These are phyloP conservation scores for Sarocladiaceae sp. DNA, from an alignment of 2,329 filamentous ascomycete genomes.

Conservation along the genomic window DNA sequence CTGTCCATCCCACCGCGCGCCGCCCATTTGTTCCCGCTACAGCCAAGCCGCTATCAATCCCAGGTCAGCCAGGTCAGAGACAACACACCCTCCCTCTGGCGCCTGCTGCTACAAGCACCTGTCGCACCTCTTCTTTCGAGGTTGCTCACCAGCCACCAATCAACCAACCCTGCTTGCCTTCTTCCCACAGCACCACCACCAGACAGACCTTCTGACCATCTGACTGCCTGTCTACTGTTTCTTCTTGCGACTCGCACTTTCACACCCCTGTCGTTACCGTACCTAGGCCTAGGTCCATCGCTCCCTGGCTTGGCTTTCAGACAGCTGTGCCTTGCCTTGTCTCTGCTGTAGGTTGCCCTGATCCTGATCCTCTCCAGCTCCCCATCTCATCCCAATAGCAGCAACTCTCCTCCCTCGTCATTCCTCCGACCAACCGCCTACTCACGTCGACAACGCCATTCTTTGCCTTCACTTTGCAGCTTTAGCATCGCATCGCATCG, in stretches of 20 bases:
- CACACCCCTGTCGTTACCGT: neutral
- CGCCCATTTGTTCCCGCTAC: slow-evolving; percentile 5
- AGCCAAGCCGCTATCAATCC: neutral
- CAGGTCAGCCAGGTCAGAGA: neutral
- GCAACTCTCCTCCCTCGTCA: slow-evolving; percentile 7
- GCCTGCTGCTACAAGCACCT: too few relatives aligned
- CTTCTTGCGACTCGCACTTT: neutral
- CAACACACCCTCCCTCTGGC: slow-evolving; percentile 2
- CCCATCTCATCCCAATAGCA: neutral
- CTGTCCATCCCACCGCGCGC: neutral
- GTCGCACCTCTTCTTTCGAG: neutral
- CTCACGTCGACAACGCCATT: neutral
- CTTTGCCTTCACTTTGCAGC: neutral
- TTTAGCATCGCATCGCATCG: slow-evolving; percentile 1
- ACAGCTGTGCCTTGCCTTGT: slow-evolving; percentile 8
- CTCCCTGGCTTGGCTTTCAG: slow-evolving; percentile 6
- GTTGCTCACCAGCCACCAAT: neutral
- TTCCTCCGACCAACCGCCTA: slow-evolving; percentile 7
- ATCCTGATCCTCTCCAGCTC: neutral
- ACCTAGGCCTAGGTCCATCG: neutral
- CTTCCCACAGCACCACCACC: slow-evolving; percentile 12
- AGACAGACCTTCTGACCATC: neutral
- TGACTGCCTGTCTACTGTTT: neutral
- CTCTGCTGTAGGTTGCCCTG: slow-evolving; percentile 1
- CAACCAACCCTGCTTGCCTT: slow-evolving; percentile 12